Evolutionary conservation across 2,329 filamentous ascomycete species (phyloP).

Genomic region (Coniochaeta prunicola): DNA sequence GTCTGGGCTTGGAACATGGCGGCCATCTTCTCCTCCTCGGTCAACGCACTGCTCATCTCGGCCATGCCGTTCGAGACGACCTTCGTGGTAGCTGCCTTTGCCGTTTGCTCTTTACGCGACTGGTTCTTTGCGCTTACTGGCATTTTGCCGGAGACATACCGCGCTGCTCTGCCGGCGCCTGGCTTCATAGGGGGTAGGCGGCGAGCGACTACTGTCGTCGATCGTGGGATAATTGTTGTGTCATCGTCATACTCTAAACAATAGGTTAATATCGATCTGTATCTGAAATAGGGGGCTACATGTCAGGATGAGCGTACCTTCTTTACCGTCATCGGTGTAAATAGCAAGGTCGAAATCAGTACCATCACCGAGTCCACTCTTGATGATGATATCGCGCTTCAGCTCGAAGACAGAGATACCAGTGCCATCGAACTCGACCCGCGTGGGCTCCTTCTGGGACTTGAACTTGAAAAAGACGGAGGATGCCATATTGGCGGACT

Average conservation of each 20-base stretch:
- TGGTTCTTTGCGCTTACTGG: conserved; percentile 80
- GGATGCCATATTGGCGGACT: conserved; percentile 67
- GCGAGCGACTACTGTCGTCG: conserved; percentile 85
- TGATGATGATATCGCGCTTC: conserved; percentile 96
- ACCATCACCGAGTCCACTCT: conserved; percentile 89
- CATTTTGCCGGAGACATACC: conserved; percentile 96
- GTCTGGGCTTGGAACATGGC: conserved; percentile 88
- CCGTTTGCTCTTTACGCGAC: conserved; percentile 55
- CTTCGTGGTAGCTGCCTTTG: conserved; percentile 52
- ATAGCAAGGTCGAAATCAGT: conserved; percentile 95
- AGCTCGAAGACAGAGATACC: conserved; percentile 97
- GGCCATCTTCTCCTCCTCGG: conserved; percentile 88
- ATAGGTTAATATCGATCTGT: conserved; percentile 18
- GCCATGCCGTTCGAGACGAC: conserved; percentile 48
- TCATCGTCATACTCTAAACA: conserved; percentile 88
- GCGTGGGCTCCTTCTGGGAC: conserved; percentile 89
- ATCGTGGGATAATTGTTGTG: conserved; percentile 92
- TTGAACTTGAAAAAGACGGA: conserved; percentile 99
- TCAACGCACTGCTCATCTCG: conserved; percentile 71
- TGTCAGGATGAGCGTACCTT: conserved; percentile 61
- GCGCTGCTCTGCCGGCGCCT: conserved; percentile 82
- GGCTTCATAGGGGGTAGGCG: conserved; percentile 77
- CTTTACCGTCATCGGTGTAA: conserved; percentile 83
- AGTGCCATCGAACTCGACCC: conserved; percentile 94
- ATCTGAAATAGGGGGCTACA: neutral